Percentiles rank a stretch among this genome's conserved stretches.
Evolutionary conservation across 2,329 filamentous ascomycete species (phyloP).

Genomic region (Aureobasidium mangrovei): DNA sequence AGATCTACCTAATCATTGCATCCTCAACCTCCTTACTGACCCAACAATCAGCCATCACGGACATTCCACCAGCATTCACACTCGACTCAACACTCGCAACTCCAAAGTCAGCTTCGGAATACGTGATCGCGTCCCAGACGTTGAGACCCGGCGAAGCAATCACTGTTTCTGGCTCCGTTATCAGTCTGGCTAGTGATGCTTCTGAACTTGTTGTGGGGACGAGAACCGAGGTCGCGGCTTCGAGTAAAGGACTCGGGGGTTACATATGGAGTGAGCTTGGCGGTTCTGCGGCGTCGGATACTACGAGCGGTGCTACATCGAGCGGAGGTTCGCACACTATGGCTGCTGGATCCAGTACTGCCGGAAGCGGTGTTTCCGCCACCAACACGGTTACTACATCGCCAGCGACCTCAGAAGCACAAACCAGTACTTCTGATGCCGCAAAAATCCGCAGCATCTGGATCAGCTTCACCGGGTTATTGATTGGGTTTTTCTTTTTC

Average conservation of each 20-base stretch:
- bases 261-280: background rate
- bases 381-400: no score
- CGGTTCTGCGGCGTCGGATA: background rate
- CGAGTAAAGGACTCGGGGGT: background rate
- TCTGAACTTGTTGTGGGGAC: background rate
- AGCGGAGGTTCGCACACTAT: no score
- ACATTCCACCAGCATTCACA: background rate
- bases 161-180: background rate
- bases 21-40: background rate
- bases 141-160: constrained; percentile 14
- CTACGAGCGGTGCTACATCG: no score
- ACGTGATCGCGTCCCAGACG: constrained; percentile 16
- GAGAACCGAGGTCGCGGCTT: background rate
- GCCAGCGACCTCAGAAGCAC: no score
- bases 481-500: no score
- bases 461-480: no score
- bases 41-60: background rate
- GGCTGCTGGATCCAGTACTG: no score
- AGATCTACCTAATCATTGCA: background rate
- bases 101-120: constrained; percentile 12
- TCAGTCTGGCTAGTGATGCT: background rate
- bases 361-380: no score
- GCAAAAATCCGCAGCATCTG: no score
- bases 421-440: no score
- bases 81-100: background rate